Evolutionary conservation across 305 asterid species (phyloP).

Genomic region (Fraxinus ornus): DNA sequence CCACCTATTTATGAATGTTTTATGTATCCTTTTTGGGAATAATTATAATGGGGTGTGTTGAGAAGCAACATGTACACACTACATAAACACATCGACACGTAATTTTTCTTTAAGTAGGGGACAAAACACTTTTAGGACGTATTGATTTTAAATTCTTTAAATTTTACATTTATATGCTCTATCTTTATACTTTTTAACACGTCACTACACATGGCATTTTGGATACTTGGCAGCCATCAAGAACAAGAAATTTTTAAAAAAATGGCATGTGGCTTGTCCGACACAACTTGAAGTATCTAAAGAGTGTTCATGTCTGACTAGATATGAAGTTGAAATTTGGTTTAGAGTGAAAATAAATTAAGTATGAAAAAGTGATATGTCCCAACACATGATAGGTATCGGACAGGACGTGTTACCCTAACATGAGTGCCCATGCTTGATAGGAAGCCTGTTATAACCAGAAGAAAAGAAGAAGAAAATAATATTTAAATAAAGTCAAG

Average conservation of each 20-base stretch:
- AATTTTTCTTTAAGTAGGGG: background rate
- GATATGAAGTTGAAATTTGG: no score
- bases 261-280: background rate
- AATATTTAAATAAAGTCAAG: background rate
- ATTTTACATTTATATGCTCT: background rate
- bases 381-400: no score
- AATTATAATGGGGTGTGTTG: background rate
- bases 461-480: background rate
- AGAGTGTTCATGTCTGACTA: background rate
- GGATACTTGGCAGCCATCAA: background rate
- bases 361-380: no score
- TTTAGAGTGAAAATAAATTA: no score
- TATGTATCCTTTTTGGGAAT: background rate
- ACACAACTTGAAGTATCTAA: background rate
- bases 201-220: background rate
- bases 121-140: background rate
- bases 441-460: background rate
- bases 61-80: background rate
- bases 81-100: background rate
- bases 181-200: background rate
- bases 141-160: background rate
- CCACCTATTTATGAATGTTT: background rate
- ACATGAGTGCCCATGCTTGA: background rate
- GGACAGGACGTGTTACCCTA: background rate
- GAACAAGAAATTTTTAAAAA: background rate